Percentiles rank a stretch among this genome's conserved stretches.
Evolutionary conservation across 2,329 filamentous ascomycete species (phyloP).

Genomic region (Verticillium dahliae): DNA sequence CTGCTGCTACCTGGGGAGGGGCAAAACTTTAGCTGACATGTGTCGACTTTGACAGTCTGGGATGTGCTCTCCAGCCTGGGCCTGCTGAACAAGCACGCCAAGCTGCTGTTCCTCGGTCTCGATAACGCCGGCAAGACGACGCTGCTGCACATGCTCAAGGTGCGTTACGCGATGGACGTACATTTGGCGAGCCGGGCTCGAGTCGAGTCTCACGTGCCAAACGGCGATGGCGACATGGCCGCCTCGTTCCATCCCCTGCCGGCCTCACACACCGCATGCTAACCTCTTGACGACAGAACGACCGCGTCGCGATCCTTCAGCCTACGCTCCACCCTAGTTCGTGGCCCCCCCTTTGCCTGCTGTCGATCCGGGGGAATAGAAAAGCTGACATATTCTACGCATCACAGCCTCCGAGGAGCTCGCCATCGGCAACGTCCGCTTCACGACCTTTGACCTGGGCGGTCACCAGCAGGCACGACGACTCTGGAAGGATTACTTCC

Average conservation of each 20-base stretch:
- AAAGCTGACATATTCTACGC: constrained; percentile 10
- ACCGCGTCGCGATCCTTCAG: constrained; percentile 84
- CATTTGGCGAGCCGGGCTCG: not conserved
- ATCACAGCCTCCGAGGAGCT: constrained; percentile 76
- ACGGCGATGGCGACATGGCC: not conserved
- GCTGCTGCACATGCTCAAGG: constrained; percentile 91
- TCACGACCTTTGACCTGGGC: constrained; percentile 90
- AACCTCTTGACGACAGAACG: constrained; percentile 53
- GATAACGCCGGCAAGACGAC: constrained; percentile 96
- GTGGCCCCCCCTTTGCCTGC: constrained; percentile 22
- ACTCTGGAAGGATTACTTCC: constrained; percentile 96
- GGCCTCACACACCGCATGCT: not conserved
- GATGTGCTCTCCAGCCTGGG: constrained; percentile 83
- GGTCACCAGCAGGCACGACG: constrained; percentile 92
- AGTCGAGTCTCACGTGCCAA: not conserved
- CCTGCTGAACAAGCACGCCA: constrained; percentile 91
- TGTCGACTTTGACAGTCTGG: constrained; percentile 51
- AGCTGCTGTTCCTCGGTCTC: constrained; percentile 87
- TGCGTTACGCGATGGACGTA: constrained; percentile 33
- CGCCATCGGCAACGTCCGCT: constrained; percentile 86
- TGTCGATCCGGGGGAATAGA: constrained; percentile 9
- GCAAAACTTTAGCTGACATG: constrained; percentile 19
- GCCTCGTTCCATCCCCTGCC: not conserved
- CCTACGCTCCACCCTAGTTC: constrained; percentile 87
- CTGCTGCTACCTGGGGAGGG: not conserved